Conservation (phyloP, 345 rosid genomes). For the Camelina hispida region DNA sequence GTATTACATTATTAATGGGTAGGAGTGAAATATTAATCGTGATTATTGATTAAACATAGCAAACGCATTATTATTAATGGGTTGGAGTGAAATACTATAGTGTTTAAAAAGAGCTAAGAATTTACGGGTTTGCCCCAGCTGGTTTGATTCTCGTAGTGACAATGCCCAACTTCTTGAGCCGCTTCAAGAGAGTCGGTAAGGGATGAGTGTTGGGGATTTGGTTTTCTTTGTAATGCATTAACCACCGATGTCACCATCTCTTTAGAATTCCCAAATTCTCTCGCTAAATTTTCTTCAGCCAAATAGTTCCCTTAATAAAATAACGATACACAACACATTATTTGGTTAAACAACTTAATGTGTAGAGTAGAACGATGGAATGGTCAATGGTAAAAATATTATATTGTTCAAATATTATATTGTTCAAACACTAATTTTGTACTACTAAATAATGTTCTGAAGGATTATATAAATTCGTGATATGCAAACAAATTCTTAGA, state of each 20-base stretch:
- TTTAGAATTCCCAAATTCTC: slow-evolving; percentile 55
- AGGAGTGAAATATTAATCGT: no score
- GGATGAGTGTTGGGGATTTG: neutral
- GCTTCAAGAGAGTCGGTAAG: slow-evolving; percentile 42
- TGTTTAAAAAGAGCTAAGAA: neutral
- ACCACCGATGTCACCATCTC: slow-evolving; percentile 50
- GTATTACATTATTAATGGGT: neutral
- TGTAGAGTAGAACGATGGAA: neutral
- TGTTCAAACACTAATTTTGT: no score
- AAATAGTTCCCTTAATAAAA: slow-evolving; percentile 32
- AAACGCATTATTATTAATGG: neutral
- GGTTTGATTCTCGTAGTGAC: slow-evolving; percentile 54
- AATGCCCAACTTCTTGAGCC: slow-evolving; percentile 53
- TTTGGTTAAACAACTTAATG: no score
- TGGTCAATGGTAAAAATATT: neutral
- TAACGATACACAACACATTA: neutral
- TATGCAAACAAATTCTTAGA: no score
- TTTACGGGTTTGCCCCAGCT: slow-evolving; percentile 66
- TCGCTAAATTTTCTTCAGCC: slow-evolving; percentile 23
- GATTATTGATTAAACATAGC: no score
- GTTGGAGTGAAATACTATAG: no score
- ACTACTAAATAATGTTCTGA: neutral
- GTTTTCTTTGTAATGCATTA: slow-evolving; percentile 53
- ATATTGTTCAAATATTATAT: no score
- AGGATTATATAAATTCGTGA: no score